Evolutionary conservation across 129 eudicot genomes (phyloP).

Genomic region (Flaveria ramosissima): DNA sequence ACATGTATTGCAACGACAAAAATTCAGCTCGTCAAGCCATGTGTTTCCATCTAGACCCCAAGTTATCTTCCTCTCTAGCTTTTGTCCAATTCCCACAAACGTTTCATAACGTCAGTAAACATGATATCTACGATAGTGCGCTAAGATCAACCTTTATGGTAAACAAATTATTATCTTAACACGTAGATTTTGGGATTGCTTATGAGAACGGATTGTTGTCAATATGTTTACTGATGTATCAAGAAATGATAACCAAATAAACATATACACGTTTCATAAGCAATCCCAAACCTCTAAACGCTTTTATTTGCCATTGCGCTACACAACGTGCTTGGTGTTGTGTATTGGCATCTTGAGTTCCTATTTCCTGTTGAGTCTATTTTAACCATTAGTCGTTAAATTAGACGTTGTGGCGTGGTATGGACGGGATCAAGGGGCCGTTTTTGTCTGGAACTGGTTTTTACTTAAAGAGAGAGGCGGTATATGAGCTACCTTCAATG

Average conservation of each 20-base stretch:
- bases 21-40: constrained; percentile 71
- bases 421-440: constrained; percentile 73
- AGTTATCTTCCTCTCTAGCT: constrained; percentile 46
- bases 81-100: constrained; percentile 67
- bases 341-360: no score
- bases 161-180: background rate
- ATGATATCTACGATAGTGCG: constrained; percentile 53
- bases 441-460: constrained; percentile 64
- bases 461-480: constrained; percentile 59
- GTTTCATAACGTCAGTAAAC: constrained; percentile 45
- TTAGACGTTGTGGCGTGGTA: constrained; percentile 37
- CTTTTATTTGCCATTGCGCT: no score
- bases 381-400: background rate
- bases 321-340: no score
- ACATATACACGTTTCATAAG: background rate
- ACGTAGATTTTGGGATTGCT: no score
- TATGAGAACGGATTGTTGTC: background rate
- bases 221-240: background rate
- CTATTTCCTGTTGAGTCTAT: background rate
- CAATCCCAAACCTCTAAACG: no score
- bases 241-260: background rate
- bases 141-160: constrained; percentile 37
- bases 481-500: constrained; percentile 34
- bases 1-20: constrained; percentile 77
- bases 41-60: constrained; percentile 77